Evolutionary conservation across 2,329 filamentous ascomycete genomes (phyloP).

Genomic region (Cladophialophora yegresii): DNA sequence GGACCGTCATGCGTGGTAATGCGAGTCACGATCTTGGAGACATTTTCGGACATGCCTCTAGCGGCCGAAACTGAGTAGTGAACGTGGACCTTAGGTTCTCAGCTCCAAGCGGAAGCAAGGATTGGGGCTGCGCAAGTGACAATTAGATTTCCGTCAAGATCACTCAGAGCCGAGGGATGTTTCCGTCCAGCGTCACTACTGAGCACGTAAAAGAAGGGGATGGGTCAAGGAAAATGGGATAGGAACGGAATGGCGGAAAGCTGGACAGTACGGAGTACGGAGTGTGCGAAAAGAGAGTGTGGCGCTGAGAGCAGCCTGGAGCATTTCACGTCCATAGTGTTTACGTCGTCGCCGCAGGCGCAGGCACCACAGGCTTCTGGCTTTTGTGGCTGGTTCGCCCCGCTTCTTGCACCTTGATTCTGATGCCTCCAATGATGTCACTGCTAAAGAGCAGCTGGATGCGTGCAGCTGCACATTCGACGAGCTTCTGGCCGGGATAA

Average conservation of each 20-base stretch:
- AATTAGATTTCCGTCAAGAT: background rate
- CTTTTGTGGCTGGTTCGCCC: background rate
- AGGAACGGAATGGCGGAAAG: background rate
- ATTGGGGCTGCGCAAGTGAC: background rate
- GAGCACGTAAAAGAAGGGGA: background rate
- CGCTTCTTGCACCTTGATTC: background rate
- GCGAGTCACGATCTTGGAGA: constrained; percentile 24
- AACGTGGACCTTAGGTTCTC: background rate
- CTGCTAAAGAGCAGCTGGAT: constrained; percentile 7
- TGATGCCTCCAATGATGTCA: constrained; percentile 28
- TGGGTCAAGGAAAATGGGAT: background rate
- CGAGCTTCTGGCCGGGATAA: constrained; percentile 8
- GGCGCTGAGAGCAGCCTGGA: background rate
- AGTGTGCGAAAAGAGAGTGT: background rate
- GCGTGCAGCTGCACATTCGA: background rate
- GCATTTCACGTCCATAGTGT: background rate
- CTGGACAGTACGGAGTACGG: too few relatives aligned
- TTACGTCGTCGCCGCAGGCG: constrained; percentile 19
- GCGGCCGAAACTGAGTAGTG: background rate
- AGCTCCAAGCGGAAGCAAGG: background rate
- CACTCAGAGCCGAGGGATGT: background rate
- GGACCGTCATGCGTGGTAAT: constrained; percentile 31
- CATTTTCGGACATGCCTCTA: constrained; percentile 32
- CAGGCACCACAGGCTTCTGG: background rate
- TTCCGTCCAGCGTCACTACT: background rate